phyloP scores from a whole-genome alignment of 2,329 filamentous ascomycete genomes.

The Tricladium varicosporioides region DNA sequence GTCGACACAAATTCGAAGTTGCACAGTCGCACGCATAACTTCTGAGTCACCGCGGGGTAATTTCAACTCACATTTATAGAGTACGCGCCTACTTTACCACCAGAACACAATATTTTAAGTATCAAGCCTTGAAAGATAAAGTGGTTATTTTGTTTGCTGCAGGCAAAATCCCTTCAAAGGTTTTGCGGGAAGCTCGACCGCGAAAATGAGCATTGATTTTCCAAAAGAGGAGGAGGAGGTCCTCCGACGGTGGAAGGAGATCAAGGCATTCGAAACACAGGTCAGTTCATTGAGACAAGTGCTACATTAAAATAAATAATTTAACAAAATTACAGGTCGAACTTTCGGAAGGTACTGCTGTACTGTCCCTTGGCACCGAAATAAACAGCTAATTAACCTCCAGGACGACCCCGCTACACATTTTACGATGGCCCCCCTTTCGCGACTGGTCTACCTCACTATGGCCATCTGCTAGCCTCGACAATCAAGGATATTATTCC shows the following conservation, averaged over 20 bases:
- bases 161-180: background rate
- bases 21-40: background rate
- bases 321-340: constrained; percentile 50
- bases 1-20: constrained; percentile 7
- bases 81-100: background rate
- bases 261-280: constrained; percentile 86
- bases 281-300: constrained; percentile 1
- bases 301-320: constrained; percentile 40
- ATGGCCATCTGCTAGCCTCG: constrained; percentile 72
- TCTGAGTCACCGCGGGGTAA: constrained; percentile 19
- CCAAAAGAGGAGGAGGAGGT: constrained; percentile 85
- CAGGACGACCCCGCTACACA: constrained; percentile 71
- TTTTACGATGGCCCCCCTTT: constrained; percentile 92
- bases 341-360: constrained; percentile 65
- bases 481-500: constrained; percentile 98
- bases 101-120: background rate
- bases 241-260: constrained; percentile 85
- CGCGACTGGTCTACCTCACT: constrained; percentile 68
- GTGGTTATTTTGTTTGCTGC: background rate
- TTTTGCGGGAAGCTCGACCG: constrained; percentile 10
- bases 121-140: background rate
- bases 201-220: constrained; percentile 66
- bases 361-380: background rate
- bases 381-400: constrained; percentile 3
- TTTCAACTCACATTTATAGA: background rate